These are phyloP conservation scores for Scenedesmus sp. DNA, from an alignment of 163 green algal genomes.

Conservation along the genomic window DNA sequence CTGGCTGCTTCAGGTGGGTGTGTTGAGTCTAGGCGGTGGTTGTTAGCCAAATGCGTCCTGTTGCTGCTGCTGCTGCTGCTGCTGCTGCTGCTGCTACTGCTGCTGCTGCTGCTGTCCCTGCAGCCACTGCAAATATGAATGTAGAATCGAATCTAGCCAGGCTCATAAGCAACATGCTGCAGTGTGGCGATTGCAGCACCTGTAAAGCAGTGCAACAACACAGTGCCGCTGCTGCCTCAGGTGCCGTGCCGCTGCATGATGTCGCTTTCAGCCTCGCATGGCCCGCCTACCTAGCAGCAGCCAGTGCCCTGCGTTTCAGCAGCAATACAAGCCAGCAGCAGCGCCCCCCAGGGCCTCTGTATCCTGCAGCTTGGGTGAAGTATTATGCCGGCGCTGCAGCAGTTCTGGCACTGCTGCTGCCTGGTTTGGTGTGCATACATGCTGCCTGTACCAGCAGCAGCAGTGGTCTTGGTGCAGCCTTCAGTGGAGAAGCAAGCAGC, in stretches of 20 bases:
- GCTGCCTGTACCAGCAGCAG: not conserved
- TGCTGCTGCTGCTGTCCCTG: not conserved
- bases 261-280: not conserved
- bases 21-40: not conserved
- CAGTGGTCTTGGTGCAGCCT: not conserved
- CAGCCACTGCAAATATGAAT: not conserved
- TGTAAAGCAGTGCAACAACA: too few relatives aligned
- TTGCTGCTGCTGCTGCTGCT: not conserved
- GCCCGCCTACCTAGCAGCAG: not conserved
- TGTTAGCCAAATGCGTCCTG: not conserved
- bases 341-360: not conserved
- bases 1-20: not conserved
- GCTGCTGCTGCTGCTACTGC: not conserved
- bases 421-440: not conserved
- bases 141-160: too few relatives aligned
- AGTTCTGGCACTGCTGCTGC: not conserved
- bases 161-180: too few relatives aligned
- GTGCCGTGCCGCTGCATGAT: not conserved
- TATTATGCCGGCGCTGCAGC: not conserved
- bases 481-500: too few relatives aligned
- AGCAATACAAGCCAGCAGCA: not conserved
- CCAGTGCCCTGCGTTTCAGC: not conserved
- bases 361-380: not conserved
- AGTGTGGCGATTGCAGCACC: too few relatives aligned
- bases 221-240: too few relatives aligned